Evolutionary conservation across 2,329 filamentous ascomycete species (phyloP).

Genomic region (Pestalotiopsis sp.): DNA sequence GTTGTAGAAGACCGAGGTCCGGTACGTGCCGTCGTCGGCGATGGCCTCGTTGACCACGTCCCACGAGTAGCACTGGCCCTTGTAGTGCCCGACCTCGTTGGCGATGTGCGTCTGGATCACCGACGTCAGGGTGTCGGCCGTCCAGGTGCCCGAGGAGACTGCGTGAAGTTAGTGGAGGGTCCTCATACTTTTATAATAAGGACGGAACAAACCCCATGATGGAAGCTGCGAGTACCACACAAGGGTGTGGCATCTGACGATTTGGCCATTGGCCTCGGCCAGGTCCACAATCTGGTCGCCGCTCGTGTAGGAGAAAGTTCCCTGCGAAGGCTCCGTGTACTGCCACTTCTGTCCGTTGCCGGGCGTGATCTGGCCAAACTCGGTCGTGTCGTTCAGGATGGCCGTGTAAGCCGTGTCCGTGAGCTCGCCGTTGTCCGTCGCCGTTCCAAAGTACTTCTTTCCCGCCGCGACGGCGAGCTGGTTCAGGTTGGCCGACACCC

Average conservation of each 20-base stretch:
- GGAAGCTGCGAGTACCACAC: constrained; percentile 26
- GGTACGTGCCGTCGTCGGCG: constrained; percentile 58
- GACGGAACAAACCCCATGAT: constrained; percentile 12
- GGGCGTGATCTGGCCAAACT: constrained; percentile 68
- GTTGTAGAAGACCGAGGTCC: constrained; percentile 55
- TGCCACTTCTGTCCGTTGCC: constrained; percentile 69
- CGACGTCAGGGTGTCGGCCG: constrained; percentile 56
- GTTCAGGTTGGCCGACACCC: constrained; percentile 43
- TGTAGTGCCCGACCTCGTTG: constrained; percentile 59
- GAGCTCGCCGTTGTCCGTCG: constrained; percentile 61
- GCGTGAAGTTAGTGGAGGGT: not conserved
- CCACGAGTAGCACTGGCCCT: constrained; percentile 64
- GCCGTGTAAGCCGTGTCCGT: constrained; percentile 56
- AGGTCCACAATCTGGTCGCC: constrained; percentile 57
- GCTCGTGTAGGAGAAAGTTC: constrained; percentile 58
- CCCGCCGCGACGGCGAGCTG: constrained; percentile 58
- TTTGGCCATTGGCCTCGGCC: constrained; percentile 49
- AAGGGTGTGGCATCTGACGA: constrained; percentile 64
- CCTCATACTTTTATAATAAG: not conserved
- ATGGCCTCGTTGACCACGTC: constrained; percentile 69
- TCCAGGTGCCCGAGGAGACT: constrained; percentile 51
- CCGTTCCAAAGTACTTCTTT: constrained; percentile 65
- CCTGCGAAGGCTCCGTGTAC: constrained; percentile 58
- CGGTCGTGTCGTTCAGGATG: constrained; percentile 55
- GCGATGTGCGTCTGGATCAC: constrained; percentile 64